Evolutionary conservation across 1,284 basidiomycete genomes (phyloP), one percentile per base, ranked within the genome.

Genomic region (Apiotrichum gamsii): DNA sequence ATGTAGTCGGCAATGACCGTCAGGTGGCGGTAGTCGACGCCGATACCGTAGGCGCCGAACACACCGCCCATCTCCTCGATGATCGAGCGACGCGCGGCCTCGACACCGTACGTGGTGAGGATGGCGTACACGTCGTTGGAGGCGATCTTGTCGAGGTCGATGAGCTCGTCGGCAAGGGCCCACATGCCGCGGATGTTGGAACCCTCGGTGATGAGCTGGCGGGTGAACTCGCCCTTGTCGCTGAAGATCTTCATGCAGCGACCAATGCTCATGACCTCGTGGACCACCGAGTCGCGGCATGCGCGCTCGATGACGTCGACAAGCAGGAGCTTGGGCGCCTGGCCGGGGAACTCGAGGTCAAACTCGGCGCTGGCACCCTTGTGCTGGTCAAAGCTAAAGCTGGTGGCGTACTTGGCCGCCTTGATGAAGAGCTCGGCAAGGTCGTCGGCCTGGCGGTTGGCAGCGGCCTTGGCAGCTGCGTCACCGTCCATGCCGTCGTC

Each of bases 1-100:
- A 96, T 96, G 72, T 98, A 99, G 72, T 99, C 95, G 28, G 95
- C 95, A 67, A 99, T 96, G 52, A 99, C 79, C 65, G 93, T 91
- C 46, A 98, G 77, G 77, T 99, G 95, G 47, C 95, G 82, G 60
- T 82, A 83, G 72, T 97, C 85, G 46, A 99, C 95, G 52, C 87
- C 88, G 65, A 99, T 99, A 67, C 87, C 94, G 75, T 99, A 99
- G 4, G 87, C 90, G n/a, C 82, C 84, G 73, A 99, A 99, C 45
- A 99, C 90, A 31, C 81, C 82, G 37, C 84, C 80, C 75, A 98
- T 88, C 72, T 98, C 94, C 49, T 79, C 77, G 49, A 70, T 67
- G 32, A 99, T 89, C n/a, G 90, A 84, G 23, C 84, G 83, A 34
- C 95, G 84, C 20, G 94, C 95, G 73, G 95, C 94, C 74, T 99